phyloP scores from a whole-genome alignment of 1,284 basidiomycete species.

The Cutaneotrichosporon cutaneum region DNA sequence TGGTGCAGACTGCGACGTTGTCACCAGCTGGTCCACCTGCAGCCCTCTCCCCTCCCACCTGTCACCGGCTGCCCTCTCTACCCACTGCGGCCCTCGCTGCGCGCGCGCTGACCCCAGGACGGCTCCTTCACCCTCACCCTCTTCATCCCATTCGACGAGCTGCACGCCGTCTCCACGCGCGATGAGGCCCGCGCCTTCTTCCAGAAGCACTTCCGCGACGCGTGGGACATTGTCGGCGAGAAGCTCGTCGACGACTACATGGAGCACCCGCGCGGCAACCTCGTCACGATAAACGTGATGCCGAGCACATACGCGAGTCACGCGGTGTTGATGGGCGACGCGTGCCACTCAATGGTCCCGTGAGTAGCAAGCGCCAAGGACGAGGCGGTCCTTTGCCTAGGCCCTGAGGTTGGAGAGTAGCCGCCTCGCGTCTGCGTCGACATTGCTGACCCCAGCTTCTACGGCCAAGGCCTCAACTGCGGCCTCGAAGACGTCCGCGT shows the following conservation, averaged over 20 bases:
- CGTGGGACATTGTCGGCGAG: conserved; percentile 77
- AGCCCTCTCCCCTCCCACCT: background rate
- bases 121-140: conserved; percentile 66
- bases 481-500: conserved; percentile 96
- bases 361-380: conserved; percentile 34
- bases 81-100: background rate
- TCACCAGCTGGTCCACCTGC: no score
- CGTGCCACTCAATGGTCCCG: conserved; percentile 89
- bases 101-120: conserved; percentile 40
- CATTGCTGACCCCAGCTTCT: conserved; percentile 65
- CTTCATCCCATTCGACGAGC: conserved; percentile 80
- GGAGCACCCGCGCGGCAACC: conserved; percentile 78
- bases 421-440: background rate
- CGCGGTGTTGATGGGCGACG: conserved; percentile 85
- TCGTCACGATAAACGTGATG: conserved; percentile 85
- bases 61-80: background rate
- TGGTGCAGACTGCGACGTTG: no score
- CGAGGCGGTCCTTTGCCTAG: no score
- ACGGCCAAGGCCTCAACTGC: conserved; percentile 96
- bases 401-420: background rate
- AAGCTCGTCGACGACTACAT: conserved; percentile 73
- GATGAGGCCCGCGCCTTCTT: conserved; percentile 74
- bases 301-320: conserved; percentile 90
- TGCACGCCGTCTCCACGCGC: conserved; percentile 65
- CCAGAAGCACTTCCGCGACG: conserved; percentile 79